Evolutionary conservation across 108 stramenopile species (phyloP).

Genomic region (Stephanodiscus triporus): DNA sequence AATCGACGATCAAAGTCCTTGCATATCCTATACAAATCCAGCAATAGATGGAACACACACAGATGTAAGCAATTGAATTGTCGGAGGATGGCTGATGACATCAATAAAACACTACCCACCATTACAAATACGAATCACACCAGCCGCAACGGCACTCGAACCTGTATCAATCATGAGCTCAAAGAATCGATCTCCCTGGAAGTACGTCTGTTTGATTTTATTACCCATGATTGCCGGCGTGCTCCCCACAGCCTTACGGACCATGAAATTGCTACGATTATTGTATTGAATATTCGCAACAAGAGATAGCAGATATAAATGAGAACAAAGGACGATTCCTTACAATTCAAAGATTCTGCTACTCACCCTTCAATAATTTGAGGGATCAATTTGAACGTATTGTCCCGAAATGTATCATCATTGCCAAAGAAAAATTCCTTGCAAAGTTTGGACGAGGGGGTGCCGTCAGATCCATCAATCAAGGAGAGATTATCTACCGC

Average conservation of each 20-base stretch:
- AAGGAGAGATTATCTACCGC: conserved; percentile 79
- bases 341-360: not conserved
- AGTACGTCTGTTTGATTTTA: conserved; percentile 89
- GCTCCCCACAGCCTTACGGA: conserved; percentile 87
- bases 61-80: not conserved
- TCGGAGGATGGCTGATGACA: not conserved
- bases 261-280: conserved; percentile 76
- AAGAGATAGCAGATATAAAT: not conserved
- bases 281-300: not conserved
- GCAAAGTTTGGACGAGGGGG: conserved; percentile 72
- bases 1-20: conserved; percentile 64
- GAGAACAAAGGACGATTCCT: too few relatives aligned
- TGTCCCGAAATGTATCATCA: conserved; percentile 74
- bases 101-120: conserved; percentile 33
- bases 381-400: conserved; percentile 94
- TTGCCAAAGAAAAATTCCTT: conserved; percentile 81
- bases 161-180: conserved; percentile 92
- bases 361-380: conserved; percentile 81
- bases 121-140: conserved; percentile 76
- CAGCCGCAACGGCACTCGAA: conserved; percentile 78
- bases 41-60: conserved; percentile 13
- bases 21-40: not conserved
- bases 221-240: conserved; percentile 95
- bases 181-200: conserved; percentile 77
- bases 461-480: conserved; percentile 78